These are phyloP conservation scores for Lathyrus tuberosus DNA, from an alignment of 306 rosid genomes.

Conservation along the genomic window DNA sequence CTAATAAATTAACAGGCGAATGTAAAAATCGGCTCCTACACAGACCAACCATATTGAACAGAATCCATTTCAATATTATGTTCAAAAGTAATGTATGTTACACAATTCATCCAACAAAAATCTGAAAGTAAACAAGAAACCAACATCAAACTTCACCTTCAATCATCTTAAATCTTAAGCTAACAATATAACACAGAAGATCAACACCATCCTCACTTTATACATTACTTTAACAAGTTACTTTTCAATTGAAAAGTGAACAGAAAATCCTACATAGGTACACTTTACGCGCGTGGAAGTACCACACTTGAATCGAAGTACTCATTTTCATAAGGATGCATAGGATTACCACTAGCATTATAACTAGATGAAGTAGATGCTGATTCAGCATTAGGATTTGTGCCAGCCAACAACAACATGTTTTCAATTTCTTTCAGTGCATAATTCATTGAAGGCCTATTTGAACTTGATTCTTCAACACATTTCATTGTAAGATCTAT, in stretches of 20 bases:
- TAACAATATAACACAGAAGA: neutral
- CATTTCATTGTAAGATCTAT: conserved; percentile 67
- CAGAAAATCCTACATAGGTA: neutral
- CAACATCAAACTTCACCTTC: conserved; percentile 20
- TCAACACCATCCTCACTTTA: neutral
- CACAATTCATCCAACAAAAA: conserved; percentile 15
- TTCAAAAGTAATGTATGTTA: conserved; percentile 6
- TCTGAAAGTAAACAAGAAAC: conserved; percentile 19
- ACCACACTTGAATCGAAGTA: conserved; percentile 46
- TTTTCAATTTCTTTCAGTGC: conserved; percentile 71
- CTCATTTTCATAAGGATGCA: conserved; percentile 50
- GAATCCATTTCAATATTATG: conserved; percentile 11
- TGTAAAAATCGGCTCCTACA: neutral
- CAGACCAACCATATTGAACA: neutral
- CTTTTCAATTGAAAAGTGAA: conserved; percentile 6
- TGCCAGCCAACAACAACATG: conserved; percentile 53
- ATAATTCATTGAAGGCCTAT: conserved; percentile 68
- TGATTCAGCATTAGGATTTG: conserved; percentile 54
- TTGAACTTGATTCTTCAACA: conserved; percentile 51
- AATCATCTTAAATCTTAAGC: conserved; percentile 23
- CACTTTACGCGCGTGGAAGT: conserved; percentile 36
- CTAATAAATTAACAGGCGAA: neutral
- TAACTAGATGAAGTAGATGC: conserved; percentile 52
- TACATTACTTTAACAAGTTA: conserved; percentile 25
- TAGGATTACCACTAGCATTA: conserved; percentile 35